Base-by-base conservation (phyloP, 2,329 filamentous ascomycete species). In the Didymella segeticola region DNA sequence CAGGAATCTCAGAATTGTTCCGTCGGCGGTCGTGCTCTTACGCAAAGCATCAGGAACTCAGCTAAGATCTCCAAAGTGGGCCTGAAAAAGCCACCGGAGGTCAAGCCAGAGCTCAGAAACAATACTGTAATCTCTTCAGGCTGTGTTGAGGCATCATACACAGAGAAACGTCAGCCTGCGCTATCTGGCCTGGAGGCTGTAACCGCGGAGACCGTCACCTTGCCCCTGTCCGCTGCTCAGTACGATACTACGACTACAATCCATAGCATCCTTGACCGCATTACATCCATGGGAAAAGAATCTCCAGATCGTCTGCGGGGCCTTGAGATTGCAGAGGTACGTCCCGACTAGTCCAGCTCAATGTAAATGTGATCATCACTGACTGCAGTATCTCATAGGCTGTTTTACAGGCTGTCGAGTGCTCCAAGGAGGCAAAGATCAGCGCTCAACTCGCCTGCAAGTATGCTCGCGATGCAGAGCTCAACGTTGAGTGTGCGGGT, bases 301-400 rank as follows among this genome's bases (percentile, higher is more conserved):
- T 54, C 61, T 11, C 42, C 53, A 10, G 56, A 68, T 7, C 59
- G 60, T 20, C 19, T 63, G 26, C 57, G 63, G 4, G 58, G 58
- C 20, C 30, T 68, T 6, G 55, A 67, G 37, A 66, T 69, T 19
- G 62, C 65, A 50, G 60, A 71, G 61, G 68, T 71, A 31, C 52
- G 61, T 64, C 30, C 26, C 27, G n/a, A 31, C 43, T 31, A 41
- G 57, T 15, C 27, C 47, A 20, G 12, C 19, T 2, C 27, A 20
- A 11, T 39, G 33, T 56, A 12, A 36, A 49, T 5, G 47, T 11
- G 54, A 60, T 31, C 19, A 53, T 26, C 48, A 20, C 61, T 70
- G 49, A 66, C 53, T 6, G 36, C 14, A 20, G 25, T 41, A 52
- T 31, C 4, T 53, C 49, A 50, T 51, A 72, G 67, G 53, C 56